A percentile compares a stretch with the other conserved stretches of the same genome.
Evolutionary conservation across 805 yeast genomes (phyloP).

Genomic region (Ascoidea asiatica): DNA sequence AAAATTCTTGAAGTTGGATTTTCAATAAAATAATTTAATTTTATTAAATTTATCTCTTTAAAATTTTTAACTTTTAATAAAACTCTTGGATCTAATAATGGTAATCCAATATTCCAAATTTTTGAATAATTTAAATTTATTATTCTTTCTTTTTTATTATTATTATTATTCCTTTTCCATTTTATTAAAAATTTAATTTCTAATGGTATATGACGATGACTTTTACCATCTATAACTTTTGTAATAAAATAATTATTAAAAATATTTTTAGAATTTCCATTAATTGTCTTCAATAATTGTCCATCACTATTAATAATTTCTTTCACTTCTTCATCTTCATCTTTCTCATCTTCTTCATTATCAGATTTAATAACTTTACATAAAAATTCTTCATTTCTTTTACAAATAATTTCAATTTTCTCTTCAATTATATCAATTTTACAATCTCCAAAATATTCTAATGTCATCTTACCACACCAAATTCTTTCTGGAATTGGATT

Average conservation of each 20-base stretch:
- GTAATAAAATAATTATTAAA: slow-evolving; percentile 20
- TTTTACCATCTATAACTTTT: slow-evolving; percentile 22
- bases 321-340: slow-evolving; percentile 6
- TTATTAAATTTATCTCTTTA: slow-evolving; percentile 13
- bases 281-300: slow-evolving; percentile 16
- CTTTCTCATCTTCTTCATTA: neutral
- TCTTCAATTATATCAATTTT: slow-evolving; percentile 22
- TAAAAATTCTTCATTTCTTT: slow-evolving; percentile 20
- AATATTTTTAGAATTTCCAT: neutral
- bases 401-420: slow-evolving; percentile 15
- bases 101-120: slow-evolving; percentile 40
- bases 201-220: slow-evolving; percentile 25
- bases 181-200: slow-evolving; percentile 15
- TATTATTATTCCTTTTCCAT: slow-evolving; percentile 21
- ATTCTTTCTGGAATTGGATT: slow-evolving; percentile 20
- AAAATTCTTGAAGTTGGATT: slow-evolving; percentile 65
- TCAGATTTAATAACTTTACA: slow-evolving; percentile 15
- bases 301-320: slow-evolving; percentile 8
- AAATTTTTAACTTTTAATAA: slow-evolving; percentile 24
- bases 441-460: slow-evolving; percentile 16
- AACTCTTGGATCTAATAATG: slow-evolving; percentile 60
- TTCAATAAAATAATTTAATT: slow-evolving; percentile 42
- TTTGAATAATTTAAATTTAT: slow-evolving; percentile 20
- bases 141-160: neutral
- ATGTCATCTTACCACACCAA: slow-evolving; percentile 20